phyloP scores from a whole-genome alignment of 2,329 filamentous ascomycete genomes.

The Fusarium devonianum region DNA sequence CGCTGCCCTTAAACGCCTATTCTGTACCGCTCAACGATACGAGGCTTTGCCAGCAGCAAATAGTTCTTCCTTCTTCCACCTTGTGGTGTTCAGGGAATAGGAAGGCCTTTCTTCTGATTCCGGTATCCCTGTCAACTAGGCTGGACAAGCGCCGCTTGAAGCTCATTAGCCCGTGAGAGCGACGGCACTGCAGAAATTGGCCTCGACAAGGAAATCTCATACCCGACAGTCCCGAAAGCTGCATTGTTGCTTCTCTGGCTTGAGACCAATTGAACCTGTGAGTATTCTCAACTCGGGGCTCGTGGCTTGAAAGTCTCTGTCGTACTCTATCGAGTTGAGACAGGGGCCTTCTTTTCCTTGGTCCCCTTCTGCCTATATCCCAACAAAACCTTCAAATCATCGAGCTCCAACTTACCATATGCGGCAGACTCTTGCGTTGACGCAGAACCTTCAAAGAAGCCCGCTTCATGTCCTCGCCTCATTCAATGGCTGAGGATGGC shows the following conservation, averaged over 20 bases:
- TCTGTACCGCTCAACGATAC: not conserved
- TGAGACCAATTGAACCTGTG: conserved; percentile 18
- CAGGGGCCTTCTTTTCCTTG: not conserved
- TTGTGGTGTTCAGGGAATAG: too few relatives aligned
- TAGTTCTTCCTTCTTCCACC: not conserved
- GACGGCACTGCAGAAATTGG: conserved; percentile 17
- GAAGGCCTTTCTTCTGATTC: conserved; percentile 13
- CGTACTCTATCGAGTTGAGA: conserved; percentile 13
- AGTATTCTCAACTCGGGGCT: conserved; percentile 17
- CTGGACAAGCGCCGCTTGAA: conserved; percentile 26
- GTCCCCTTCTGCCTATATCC: not conserved
- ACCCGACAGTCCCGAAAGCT: conserved; percentile 8
- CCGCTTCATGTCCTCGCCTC: not conserved
- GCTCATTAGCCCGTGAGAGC: conserved; percentile 19
- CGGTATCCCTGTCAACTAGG: conserved; percentile 29
- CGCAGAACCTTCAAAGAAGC: not conserved
- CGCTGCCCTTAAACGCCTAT: not conserved
- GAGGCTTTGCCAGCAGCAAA: too few relatives aligned
- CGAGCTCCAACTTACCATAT: too few relatives aligned
- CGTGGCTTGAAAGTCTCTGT: conserved; percentile 14
- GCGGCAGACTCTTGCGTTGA: too few relatives aligned
- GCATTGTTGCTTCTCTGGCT: conserved; percentile 1
- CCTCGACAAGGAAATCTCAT: conserved; percentile 18
- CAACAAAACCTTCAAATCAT: conserved; percentile 3
- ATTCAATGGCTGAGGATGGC: conserved; percentile 51